Evolutionary conservation across 805 yeast genomes (phyloP).

Genomic region (Blastobotrys peoriensis): DNA sequence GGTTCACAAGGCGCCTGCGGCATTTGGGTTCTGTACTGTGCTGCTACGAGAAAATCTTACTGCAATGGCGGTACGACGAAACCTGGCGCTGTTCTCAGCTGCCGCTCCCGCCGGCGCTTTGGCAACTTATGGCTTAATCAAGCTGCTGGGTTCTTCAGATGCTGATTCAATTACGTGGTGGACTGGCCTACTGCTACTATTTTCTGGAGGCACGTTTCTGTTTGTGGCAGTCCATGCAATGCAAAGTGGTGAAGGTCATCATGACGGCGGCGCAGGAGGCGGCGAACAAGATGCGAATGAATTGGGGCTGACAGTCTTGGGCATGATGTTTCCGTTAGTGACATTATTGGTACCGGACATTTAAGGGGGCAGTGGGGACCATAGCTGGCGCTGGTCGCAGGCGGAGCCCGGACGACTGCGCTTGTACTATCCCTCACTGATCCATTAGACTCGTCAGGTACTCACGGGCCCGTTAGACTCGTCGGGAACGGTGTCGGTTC

Average conservation of each 20-base stretch:
- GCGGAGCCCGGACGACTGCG: no score
- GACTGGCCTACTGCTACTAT: conserved; percentile 48
- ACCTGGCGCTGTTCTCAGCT: conserved; percentile 47
- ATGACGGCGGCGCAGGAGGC: conserved; percentile 5
- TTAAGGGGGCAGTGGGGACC: conserved; percentile 12
- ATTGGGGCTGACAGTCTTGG: conserved; percentile 21
- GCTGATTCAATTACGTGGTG: conserved; percentile 30
- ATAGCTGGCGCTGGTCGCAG: no score
- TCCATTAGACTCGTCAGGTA: no score
- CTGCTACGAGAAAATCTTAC: conserved; percentile 38
- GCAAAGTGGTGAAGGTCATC: conserved; percentile 22
- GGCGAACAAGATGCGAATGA: conserved; percentile 16
- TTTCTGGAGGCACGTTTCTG: conserved; percentile 68
- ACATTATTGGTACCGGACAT: conserved; percentile 28
- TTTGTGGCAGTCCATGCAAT: conserved; percentile 65
- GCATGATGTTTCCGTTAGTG: conserved; percentile 29
- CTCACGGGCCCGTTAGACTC: no score
- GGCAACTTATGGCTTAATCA: conserved; percentile 38
- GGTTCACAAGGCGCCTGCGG: conserved; percentile 68
- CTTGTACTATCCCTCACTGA: no score
- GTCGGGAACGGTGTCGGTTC: conserved; percentile 11
- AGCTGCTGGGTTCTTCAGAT: conserved; percentile 19
- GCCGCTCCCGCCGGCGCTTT: conserved; percentile 61
- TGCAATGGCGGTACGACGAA: conserved; percentile 34
- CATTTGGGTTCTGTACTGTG: conserved; percentile 59